Conservation (phyloP, 768 basidiomycete species). For the Vararia minispora region DNA sequence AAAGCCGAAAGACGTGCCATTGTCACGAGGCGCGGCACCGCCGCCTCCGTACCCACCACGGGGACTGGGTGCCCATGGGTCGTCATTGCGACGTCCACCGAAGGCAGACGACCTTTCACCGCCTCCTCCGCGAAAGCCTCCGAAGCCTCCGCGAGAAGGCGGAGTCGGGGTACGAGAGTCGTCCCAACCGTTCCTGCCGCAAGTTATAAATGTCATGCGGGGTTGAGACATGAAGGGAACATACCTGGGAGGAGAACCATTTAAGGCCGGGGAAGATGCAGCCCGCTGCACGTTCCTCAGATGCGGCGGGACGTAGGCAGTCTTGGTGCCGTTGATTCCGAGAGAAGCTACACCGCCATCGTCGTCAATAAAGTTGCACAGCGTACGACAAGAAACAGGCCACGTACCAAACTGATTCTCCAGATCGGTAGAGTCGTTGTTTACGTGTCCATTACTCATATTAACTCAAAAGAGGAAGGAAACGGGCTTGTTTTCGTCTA, state of each 20-base stretch:
- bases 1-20: slow-evolving; percentile 41
- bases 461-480: slow-evolving; percentile 28
- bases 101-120: slow-evolving; percentile 30
- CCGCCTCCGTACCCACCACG: slow-evolving; percentile 26
- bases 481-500: slow-evolving; percentile 23
- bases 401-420: slow-evolving; percentile 66
- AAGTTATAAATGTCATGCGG: slow-evolving; percentile 12
- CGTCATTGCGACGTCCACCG: slow-evolving; percentile 30
- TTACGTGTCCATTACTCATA: slow-evolving; percentile 92
- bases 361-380: too few relatives aligned
- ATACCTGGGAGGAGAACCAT: too few relatives aligned
- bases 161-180: slow-evolving; percentile 61
- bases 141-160: slow-evolving; percentile 30
- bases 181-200: slow-evolving; percentile 56
- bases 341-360: slow-evolving; percentile 57
- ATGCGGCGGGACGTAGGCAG: slow-evolving; percentile 85
- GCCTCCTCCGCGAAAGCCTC: slow-evolving; percentile 31
- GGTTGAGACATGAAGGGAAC: slow-evolving; percentile 12
- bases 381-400: slow-evolving; percentile 3
- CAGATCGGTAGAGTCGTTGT: slow-evolving; percentile 56
- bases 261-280: slow-evolving; percentile 50
- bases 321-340: slow-evolving; percentile 56
- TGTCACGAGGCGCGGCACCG: slow-evolving; percentile 36
- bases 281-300: slow-evolving; percentile 81
- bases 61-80: slow-evolving; percentile 25